Conservation (phyloP, 179 eudicot genomes). For the Gypsophila paniculata region DNA sequence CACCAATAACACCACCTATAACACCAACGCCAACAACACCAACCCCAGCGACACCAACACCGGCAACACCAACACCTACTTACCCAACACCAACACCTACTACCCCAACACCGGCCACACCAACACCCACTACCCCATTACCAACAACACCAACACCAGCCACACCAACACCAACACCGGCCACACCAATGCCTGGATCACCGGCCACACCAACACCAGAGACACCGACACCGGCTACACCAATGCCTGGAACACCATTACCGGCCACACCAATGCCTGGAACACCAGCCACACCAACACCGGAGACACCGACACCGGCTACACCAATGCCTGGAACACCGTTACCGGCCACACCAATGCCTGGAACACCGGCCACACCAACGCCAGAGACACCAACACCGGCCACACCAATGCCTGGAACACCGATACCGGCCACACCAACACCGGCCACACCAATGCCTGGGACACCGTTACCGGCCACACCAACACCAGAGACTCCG, state of each 20-base stretch:
- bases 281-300: not conserved
- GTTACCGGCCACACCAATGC: not conserved
- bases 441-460: not conserved
- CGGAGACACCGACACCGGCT: not conserved
- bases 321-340: conserved; percentile 10
- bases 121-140: not conserved
- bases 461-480: not conserved
- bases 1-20: conserved; percentile 2
- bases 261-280: not conserved
- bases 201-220: too few relatives aligned
- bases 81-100: not conserved
- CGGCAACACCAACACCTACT: too few relatives aligned
- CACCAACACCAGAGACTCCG: not conserved
- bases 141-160: not conserved
- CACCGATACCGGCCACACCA: too few relatives aligned
- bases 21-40: not conserved
- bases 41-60: conserved; percentile 3
- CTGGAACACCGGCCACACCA: too few relatives aligned
- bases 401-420: too few relatives aligned
- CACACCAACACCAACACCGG: too few relatives aligned
- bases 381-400: too few relatives aligned
- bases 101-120: conserved; percentile 4
- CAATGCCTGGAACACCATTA: not conserved
- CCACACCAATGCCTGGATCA: too few relatives aligned
- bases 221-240: not conserved